Evolutionary conservation across 129 eudicot species (phyloP).

Genomic region (Escallonia herrerae): DNA sequence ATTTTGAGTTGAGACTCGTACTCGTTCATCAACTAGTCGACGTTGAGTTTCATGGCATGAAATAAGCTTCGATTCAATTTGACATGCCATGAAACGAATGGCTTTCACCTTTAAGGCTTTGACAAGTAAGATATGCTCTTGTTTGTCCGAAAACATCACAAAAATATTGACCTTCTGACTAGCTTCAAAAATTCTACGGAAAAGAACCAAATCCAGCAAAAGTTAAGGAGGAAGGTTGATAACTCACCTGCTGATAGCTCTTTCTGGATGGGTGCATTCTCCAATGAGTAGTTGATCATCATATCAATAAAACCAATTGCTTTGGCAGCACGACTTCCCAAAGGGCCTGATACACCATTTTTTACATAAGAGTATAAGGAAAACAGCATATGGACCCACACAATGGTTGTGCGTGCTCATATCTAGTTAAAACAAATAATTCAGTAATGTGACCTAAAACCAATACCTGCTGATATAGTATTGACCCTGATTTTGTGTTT

Average conservation of each 20-base stretch:
- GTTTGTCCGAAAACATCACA: not conserved
- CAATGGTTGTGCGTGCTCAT: no score
- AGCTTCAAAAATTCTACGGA: not conserved
- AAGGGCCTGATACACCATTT: slow-evolving; percentile 49
- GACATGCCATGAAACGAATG: no score
- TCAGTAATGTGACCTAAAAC: not conserved
- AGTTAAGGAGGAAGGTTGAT: not conserved
- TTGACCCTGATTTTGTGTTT: no score
- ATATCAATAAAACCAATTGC: slow-evolving; percentile 27
- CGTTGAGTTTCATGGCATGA: no score
- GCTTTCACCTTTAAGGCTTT: no score
- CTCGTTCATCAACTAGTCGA: no score
- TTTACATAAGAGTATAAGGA: not conserved
- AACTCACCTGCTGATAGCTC: slow-evolving; percentile 20
- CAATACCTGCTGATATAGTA: no score
- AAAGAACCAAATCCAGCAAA: not conserved
- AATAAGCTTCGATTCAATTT: no score
- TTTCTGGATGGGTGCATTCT: slow-evolving; percentile 25
- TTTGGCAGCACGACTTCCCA: slow-evolving; percentile 77
- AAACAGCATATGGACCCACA: no score
- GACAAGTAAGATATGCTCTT: no score
- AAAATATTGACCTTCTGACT: not conserved
- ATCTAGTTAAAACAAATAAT: no score
- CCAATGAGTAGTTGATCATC: slow-evolving; percentile 26
- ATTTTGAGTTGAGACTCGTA: no score